Evolutionary conservation across 2,329 filamentous ascomycete species (phyloP).

Genomic region (Dactylellina drechsleri): DNA sequence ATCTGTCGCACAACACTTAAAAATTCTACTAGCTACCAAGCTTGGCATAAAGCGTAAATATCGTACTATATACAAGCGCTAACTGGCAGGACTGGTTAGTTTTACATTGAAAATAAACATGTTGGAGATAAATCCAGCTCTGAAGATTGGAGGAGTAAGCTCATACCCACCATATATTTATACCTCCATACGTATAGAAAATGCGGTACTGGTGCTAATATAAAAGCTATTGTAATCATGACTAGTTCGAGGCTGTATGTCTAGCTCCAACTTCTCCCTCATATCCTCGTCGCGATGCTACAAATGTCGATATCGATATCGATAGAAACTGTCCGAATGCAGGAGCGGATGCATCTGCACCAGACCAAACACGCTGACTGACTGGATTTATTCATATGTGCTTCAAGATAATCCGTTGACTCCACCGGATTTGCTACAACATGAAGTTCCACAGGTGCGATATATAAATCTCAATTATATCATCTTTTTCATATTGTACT

Average conservation of each 20-base stretch:
- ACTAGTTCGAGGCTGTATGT: slow-evolving; percentile 59
- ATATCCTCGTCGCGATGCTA: not conserved
- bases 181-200: slow-evolving; percentile 55
- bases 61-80: too few species aligned
- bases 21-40: slow-evolving; percentile 12
- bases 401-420: slow-evolving; percentile 80
- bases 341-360: slow-evolving; percentile 52
- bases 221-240: not conserved
- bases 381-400: slow-evolving; percentile 37
- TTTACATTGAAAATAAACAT: slow-evolving; percentile 81
- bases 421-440: slow-evolving; percentile 91
- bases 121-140: slow-evolving; percentile 78
- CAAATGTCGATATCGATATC: slow-evolving; percentile 15
- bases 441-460: slow-evolving; percentile 76
- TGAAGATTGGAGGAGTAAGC: slow-evolving; percentile 84
- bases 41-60: too few species aligned
- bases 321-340: slow-evolving; percentile 32
- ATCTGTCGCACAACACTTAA: slow-evolving; percentile 29
- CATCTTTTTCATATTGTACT: not conserved
- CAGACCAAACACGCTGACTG: slow-evolving; percentile 42
- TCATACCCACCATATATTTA: not conserved
- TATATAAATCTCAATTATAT: not conserved
- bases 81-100: slow-evolving; percentile 60
- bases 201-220: slow-evolving; percentile 3
- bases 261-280: not conserved